These are phyloP conservation scores for Cercospora beticola DNA, from an alignment of 2,329 filamentous ascomycete genomes.

Conservation along the genomic window DNA sequence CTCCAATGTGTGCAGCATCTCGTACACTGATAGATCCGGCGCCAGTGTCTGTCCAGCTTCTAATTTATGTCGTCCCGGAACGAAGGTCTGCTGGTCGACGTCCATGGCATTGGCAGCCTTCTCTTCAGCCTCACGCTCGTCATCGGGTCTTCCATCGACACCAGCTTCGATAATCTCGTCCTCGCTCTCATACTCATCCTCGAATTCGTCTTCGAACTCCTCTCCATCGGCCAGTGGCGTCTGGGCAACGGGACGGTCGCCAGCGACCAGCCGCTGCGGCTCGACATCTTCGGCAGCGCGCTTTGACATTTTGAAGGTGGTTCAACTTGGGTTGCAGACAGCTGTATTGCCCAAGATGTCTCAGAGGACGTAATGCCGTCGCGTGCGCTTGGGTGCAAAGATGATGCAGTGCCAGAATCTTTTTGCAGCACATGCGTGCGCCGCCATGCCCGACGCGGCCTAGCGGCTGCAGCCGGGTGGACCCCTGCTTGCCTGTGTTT, in stretches of 20 bases:
- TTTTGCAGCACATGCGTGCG: conserved; percentile 5
- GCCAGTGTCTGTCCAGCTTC: conserved; percentile 87
- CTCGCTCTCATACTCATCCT: conserved; percentile 85
- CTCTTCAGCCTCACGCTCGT: conserved; percentile 88
- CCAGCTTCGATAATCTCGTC: conserved; percentile 91
- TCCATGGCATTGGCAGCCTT: conserved; percentile 78
- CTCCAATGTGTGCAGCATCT: conserved; percentile 93
- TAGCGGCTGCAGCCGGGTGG: not conserved
- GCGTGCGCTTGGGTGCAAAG: conserved; percentile 19
- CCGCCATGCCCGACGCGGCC: not conserved
- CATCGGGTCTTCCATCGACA: conserved; percentile 87
- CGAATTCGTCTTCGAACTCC: conserved; percentile 94
- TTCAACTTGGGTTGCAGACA: conserved; percentile 29
- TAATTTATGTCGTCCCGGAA: conserved; percentile 88
- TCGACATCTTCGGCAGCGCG: conserved; percentile 56
- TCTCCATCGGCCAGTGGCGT: conserved; percentile 54
- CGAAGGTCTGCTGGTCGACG: conserved; percentile 90
- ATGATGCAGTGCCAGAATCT: not conserved
- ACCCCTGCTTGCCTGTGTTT: not conserved
- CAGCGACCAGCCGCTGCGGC: conserved; percentile 58
- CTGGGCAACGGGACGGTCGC: conserved; percentile 56
- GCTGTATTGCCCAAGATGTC: conserved; percentile 33
- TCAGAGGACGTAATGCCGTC: conserved; percentile 26
- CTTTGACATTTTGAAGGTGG: conserved; percentile 55
- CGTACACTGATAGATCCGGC: conserved; percentile 90